Conservation (phyloP, 2,329 filamentous ascomycete genomes). For the Epichloe coenophiala region DNA sequence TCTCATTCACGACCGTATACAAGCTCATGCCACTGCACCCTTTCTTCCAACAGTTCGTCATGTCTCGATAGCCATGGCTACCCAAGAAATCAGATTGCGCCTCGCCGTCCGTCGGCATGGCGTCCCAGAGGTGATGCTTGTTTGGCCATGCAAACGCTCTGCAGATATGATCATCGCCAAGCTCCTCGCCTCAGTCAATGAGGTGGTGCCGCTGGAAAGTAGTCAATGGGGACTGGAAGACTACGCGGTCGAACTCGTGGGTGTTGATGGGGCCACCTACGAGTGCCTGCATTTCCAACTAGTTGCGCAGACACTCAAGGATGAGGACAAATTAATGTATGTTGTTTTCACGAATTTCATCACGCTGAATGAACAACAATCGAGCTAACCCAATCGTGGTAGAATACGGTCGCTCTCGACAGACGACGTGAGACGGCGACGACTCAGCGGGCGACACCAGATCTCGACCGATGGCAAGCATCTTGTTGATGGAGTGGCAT, state of each 20-base stretch:
- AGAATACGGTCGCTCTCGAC: slow-evolving; percentile 69
- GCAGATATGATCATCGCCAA: slow-evolving; percentile 57
- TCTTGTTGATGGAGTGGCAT: slow-evolving; percentile 73
- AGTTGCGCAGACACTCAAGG: slow-evolving; percentile 55
- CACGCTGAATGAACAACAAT: not conserved
- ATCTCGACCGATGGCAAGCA: slow-evolving; percentile 68
- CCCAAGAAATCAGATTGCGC: slow-evolving; percentile 50
- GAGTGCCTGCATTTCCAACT: slow-evolving; percentile 81
- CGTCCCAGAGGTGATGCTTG: slow-evolving; percentile 56
- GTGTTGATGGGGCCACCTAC: slow-evolving; percentile 45
- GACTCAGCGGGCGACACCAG: slow-evolving; percentile 65
- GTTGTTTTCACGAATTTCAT: slow-evolving; percentile 18
- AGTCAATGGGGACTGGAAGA: slow-evolving; percentile 78
- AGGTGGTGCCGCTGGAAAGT: slow-evolving; percentile 68
- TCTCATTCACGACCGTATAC: too few relatives aligned
- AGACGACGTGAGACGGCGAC: slow-evolving; percentile 59
- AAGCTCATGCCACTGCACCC: not conserved
- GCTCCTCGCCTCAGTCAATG: slow-evolving; percentile 66
- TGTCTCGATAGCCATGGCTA: slow-evolving; percentile 11
- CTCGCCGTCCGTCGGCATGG: slow-evolving; percentile 59
- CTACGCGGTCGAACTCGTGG: slow-evolving; percentile 65
- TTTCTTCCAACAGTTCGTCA: slow-evolving; percentile 5
- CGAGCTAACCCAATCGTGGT: not conserved
- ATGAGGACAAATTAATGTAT: slow-evolving; percentile 74
- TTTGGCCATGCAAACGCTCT: slow-evolving; percentile 51